These are phyloP conservation scores for Candida vartiovaarae DNA, from an alignment of 805 yeast species.

Conservation along the genomic window DNA sequence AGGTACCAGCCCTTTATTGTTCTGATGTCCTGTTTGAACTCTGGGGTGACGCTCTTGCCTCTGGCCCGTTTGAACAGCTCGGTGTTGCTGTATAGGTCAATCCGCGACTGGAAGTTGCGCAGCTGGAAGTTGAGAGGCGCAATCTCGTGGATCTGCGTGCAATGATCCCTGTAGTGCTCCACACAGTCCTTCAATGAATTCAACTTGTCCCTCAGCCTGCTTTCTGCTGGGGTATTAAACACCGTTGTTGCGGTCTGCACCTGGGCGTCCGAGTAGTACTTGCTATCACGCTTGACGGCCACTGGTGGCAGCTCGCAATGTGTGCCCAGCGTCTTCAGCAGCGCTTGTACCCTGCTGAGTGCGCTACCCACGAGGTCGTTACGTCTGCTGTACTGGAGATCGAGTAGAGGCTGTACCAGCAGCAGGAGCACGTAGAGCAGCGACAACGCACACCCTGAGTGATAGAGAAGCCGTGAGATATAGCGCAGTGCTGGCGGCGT, in stretches of 20 bases:
- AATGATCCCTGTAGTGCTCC: slow-evolving; percentile 20
- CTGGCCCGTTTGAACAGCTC: slow-evolving; percentile 19
- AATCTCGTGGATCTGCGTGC: slow-evolving; percentile 14
- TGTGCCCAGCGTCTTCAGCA: slow-evolving; percentile 22
- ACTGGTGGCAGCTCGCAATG: slow-evolving; percentile 32
- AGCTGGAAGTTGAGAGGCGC: slow-evolving; percentile 26
- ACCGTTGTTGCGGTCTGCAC: slow-evolving; percentile 17
- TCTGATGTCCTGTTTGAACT: slow-evolving; percentile 26
- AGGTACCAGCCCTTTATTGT: slow-evolving; percentile 35
- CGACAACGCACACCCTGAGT: slow-evolving; percentile 29
- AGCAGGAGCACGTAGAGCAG: slow-evolving; percentile 26
- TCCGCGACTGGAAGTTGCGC: slow-evolving; percentile 20
- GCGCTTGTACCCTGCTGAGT: slow-evolving; percentile 23
- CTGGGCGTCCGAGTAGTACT: slow-evolving; percentile 29
- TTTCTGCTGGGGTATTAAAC: slow-evolving; percentile 6
- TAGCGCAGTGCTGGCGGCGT: slow-evolving; percentile 21
- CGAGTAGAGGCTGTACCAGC: slow-evolving; percentile 34
- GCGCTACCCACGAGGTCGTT: slow-evolving; percentile 25
- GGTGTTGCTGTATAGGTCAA: slow-evolving; percentile 17
- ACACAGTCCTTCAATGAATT: slow-evolving; percentile 24
- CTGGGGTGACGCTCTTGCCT: slow-evolving; percentile 13
- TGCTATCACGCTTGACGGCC: slow-evolving; percentile 35
- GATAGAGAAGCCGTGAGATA: slow-evolving; percentile 25
- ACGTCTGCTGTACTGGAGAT: slow-evolving; percentile 33
- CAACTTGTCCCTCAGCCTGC: slow-evolving; percentile 19